Evolutionary conservation across 768 basidiomycete genomes (phyloP), one percentile per base, ranked within the genome.

Genomic region (Russula brevipes): DNA sequence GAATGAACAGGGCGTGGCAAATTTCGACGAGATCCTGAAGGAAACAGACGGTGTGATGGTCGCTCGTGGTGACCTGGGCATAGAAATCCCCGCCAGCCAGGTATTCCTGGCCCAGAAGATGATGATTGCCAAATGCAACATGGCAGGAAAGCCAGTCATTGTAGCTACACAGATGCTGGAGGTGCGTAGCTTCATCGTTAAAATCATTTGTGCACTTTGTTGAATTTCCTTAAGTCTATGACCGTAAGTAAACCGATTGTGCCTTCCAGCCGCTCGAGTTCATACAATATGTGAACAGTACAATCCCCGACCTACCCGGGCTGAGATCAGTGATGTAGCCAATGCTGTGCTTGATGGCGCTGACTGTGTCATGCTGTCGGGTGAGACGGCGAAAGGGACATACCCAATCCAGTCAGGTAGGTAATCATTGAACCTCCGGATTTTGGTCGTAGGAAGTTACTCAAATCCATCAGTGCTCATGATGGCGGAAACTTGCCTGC

Each of bases 51-150:
- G 97, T 79, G 97, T 99, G 69, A 99, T 99, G 97, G 97, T 99
- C 68, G 97, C 97, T 68, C 93, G 97, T 78, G 97, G 97, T 76
- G 97, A 99, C 74, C 82, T 99, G 55, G 97, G 97, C 75, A 99
- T 99, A 71, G 97, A 99, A 78, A 99, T 99, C 70, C 97, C 97
- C n/a, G 94, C 97, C 49, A 91, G 89, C 71, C 97, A 98, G 73
- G 97, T 99, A 50, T 99, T 99, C 83, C 81, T 98, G 71, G 97
- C 97, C 8, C 97, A 99, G 76, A 99, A 99, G 81, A 98, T 98
- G 96, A 99, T 99, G 95, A 99, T 98, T 70, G 86, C 96, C 63
- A 98, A 98, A 80, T 97, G 94, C 80, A 98, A 97, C 81, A 90
- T 96, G 72, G 87, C 84, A 59, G 97, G 97, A 70, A 99, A 99